A percentile compares a stretch with the other conserved stretches of the same genome.
These are phyloP conservation scores for Coemansia sp. DNA, from an alignment of 371 early-diverging fungal species.

Conservation along the genomic window DNA sequence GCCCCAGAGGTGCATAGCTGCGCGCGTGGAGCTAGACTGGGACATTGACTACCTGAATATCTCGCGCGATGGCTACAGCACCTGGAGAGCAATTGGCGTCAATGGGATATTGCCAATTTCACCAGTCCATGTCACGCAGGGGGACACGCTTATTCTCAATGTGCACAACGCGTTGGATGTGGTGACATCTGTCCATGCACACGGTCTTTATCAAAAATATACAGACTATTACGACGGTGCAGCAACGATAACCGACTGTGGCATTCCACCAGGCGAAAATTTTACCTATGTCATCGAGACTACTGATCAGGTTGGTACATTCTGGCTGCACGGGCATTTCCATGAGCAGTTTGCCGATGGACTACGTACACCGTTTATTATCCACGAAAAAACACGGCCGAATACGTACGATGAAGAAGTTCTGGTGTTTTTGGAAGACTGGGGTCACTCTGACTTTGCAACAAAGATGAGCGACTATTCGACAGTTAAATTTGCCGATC, in stretches of 20 bases:
- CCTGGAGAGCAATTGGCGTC: slow-evolving; percentile 64
- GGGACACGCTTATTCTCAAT: slow-evolving; percentile 62
- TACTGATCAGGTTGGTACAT: slow-evolving; percentile 64
- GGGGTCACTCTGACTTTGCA: slow-evolving; percentile 3
- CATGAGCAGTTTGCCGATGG: slow-evolving; percentile 76
- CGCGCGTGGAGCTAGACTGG: slow-evolving; percentile 61
- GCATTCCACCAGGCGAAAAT: slow-evolving; percentile 55
- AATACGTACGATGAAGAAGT: slow-evolving; percentile 73
- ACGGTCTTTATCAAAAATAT: slow-evolving; percentile 66
- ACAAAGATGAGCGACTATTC: too few relatives aligned
- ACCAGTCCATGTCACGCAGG: slow-evolving; percentile 3
- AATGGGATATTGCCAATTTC: slow-evolving; percentile 71
- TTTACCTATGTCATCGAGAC: slow-evolving; percentile 63
- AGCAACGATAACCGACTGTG: slow-evolving; percentile 59
- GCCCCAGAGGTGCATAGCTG: background rate
- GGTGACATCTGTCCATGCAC: slow-evolving; percentile 63
- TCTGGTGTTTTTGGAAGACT: slow-evolving; percentile 54
- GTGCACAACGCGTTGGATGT: slow-evolving; percentile 62
- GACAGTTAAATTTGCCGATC: background rate
- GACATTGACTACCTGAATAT: slow-evolving; percentile 63
- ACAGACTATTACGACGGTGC: slow-evolving; percentile 65
- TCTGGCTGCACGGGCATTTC: slow-evolving; percentile 70
- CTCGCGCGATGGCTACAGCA: slow-evolving; percentile 61
- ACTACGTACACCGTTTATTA: slow-evolving; percentile 68
- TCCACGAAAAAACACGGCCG: slow-evolving; percentile 55